These are phyloP conservation scores for Phylloporus arenicola DNA, from an alignment of 768 basidiomycete genomes.

Conservation along the genomic window DNA sequence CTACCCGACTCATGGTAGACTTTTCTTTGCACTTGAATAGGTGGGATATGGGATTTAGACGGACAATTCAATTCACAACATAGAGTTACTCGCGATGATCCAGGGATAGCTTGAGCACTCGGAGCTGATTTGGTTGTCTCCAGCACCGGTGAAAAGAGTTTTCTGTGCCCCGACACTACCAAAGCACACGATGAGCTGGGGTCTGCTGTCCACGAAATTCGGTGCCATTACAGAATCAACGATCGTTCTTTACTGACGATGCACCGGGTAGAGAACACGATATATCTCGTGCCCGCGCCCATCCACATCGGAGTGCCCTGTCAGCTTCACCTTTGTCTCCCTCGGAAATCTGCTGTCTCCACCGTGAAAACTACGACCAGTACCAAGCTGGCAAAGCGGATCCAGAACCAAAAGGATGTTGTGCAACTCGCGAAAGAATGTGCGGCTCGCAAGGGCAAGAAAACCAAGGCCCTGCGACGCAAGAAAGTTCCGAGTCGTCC, in stretches of 20 bases:
- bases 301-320: no score
- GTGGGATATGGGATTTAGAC: neutral
- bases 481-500: no score
- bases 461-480: no score
- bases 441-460: no score
- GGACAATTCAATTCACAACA: neutral
- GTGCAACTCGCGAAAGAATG: no score
- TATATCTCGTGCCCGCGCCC: constrained; percentile 6
- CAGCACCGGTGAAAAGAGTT: constrained; percentile 11
- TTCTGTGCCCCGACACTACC: neutral
- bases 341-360: no score
- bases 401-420: no score
- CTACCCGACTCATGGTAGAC: neutral
- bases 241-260: constrained; percentile 15
- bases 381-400: no score
- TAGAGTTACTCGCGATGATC: neutral
- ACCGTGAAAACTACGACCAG: no score
- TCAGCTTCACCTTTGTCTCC: no score
- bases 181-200: neutral
- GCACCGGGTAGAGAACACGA: constrained; percentile 10
- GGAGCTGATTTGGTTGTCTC: neutral
- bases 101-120: neutral
- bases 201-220: no score
- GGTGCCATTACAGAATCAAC: constrained; percentile 9
- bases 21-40: neutral